Conservation (phyloP, 2,329 filamentous ascomycete genomes). For the Leptoxyphium fumago region DNA sequence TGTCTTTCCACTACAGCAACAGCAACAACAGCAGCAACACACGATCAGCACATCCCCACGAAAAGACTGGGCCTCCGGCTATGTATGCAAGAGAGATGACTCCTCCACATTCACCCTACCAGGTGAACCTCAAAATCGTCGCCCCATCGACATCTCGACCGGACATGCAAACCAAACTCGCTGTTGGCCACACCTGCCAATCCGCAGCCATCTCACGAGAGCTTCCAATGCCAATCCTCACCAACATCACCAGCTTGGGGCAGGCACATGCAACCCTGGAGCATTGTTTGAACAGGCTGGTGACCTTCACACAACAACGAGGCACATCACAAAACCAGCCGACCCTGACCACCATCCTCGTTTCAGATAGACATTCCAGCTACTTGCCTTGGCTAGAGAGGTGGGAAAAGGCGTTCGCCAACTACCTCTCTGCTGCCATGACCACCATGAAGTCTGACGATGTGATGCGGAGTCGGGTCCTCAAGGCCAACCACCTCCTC, state of each 20-base stretch:
- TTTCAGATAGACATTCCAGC: conserved; percentile 3
- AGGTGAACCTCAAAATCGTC: neutral
- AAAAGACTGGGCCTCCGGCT: neutral
- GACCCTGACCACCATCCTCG: conserved; percentile 7
- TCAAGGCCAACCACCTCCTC: conserved; percentile 20
- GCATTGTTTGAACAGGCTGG: conserved; percentile 16
- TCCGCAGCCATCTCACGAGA: conserved; percentile 9
- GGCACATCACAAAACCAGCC: conserved; percentile 4
- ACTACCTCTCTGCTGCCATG: conserved; percentile 14
- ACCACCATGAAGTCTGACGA: conserved; percentile 14
- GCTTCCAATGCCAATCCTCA: conserved; percentile 17
- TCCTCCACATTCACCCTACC: neutral
- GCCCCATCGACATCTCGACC: neutral
- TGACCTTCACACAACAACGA: conserved; percentile 7
- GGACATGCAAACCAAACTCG: neutral
- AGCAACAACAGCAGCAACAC: neutral
- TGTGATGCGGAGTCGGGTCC: conserved; percentile 13
- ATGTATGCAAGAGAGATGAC: neutral
- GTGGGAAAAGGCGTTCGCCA: conserved; percentile 18
- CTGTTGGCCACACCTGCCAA: neutral
- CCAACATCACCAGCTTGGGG: conserved; percentile 12
- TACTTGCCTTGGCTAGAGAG: conserved; percentile 17
- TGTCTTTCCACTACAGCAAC: neutral
- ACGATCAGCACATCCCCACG: neutral
- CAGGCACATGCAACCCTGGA: conserved; percentile 19